Evolutionary conservation across 2,329 filamentous ascomycete species (phyloP).

Genomic region (Xylariaceae sp.): DNA sequence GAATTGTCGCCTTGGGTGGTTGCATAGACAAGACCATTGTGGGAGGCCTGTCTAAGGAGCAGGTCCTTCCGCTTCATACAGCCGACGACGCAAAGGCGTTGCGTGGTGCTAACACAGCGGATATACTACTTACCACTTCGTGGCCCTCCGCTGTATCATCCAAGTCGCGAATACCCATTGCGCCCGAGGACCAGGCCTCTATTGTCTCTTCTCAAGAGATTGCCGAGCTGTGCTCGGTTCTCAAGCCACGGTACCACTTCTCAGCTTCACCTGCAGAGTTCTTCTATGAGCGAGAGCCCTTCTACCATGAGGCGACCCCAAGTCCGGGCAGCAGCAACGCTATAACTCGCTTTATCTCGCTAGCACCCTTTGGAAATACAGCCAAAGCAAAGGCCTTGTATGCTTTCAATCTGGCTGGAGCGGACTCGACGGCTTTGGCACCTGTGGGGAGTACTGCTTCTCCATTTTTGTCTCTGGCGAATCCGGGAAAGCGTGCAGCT

Average conservation of each 20-base stretch:
- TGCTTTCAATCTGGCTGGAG: slow-evolving; percentile 64
- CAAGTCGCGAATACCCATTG: slow-evolving; percentile 57
- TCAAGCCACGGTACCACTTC: slow-evolving; percentile 93
- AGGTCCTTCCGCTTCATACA: slow-evolving; percentile 70
- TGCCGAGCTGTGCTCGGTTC: slow-evolving; percentile 65
- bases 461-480: slow-evolving; percentile 50
- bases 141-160: slow-evolving; percentile 73
- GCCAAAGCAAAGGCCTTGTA: slow-evolving; percentile 76
- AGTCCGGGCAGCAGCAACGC: slow-evolving; percentile 42
- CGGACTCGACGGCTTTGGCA: slow-evolving; percentile 51
- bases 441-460: slow-evolving; percentile 68
- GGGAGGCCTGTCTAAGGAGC: slow-evolving; percentile 59
- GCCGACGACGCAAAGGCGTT: slow-evolving; percentile 69
- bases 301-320: slow-evolving; percentile 56
- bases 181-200: slow-evolving; percentile 42
- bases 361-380: slow-evolving; percentile 70
- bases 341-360: slow-evolving; percentile 83
- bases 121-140: slow-evolving; percentile 78
- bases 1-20: slow-evolving; percentile 82
- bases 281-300: slow-evolving; percentile 89
- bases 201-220: slow-evolving; percentile 57
- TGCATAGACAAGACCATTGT: slow-evolving; percentile 54
- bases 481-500: slow-evolving; percentile 50
- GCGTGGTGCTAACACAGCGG: slow-evolving; percentile 67
- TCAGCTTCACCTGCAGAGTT: slow-evolving; percentile 56